Evolutionary conservation across 2,329 filamentous ascomycete genomes (phyloP).

Genomic region (Xylaria sp.): DNA sequence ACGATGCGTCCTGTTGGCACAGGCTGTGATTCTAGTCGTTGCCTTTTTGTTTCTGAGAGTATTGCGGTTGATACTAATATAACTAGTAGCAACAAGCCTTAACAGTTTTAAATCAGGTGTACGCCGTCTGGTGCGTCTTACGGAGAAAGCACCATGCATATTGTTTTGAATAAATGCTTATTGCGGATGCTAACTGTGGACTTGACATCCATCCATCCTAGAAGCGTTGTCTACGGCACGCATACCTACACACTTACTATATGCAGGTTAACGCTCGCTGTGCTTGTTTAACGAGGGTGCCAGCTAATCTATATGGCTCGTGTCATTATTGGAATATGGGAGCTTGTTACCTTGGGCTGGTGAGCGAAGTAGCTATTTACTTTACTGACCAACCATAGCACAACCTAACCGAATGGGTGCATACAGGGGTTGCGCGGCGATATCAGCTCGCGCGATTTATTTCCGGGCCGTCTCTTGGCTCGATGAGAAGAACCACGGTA

Average conservation of each 20-base stretch:
- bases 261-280: neutral
- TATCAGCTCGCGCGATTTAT: conserved; percentile 7
- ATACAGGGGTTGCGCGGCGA: conserved; percentile 8
- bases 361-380: neutral
- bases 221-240: neutral
- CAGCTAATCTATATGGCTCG: neutral
- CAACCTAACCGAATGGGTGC: neutral
- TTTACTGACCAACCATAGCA: conserved; percentile 6
- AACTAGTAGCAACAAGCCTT: neutral
- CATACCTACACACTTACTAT: neutral
- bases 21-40: neutral
- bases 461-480: neutral
- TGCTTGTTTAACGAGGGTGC: conserved; percentile 7
- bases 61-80: neutral
- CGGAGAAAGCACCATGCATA: conserved; percentile 1
- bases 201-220: neutral
- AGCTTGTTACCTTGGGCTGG: neutral
- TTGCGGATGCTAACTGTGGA: neutral
- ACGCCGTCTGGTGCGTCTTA: neutral
- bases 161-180: neutral
- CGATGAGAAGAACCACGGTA: neutral
- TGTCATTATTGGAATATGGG: neutral
- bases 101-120: neutral
- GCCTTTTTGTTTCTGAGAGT: neutral
- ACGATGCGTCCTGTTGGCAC: neutral